These are phyloP conservation scores for Pseudopyrenochaeta lycopersici DNA, from an alignment of 2,329 filamentous ascomycete genomes.

Conservation along the genomic window DNA sequence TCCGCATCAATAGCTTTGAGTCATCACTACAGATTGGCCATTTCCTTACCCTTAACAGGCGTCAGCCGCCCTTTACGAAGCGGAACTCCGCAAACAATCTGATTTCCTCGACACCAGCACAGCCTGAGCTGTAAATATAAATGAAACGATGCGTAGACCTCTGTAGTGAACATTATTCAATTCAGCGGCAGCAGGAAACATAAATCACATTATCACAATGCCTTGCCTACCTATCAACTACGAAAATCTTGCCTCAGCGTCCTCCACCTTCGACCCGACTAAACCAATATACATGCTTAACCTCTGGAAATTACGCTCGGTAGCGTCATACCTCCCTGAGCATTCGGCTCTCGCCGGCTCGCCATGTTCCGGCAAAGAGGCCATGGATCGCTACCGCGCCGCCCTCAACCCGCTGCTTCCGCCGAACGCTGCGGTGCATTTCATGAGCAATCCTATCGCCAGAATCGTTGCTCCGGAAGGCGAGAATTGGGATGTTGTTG, in stretches of 20 bases:
- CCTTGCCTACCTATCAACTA: neutral
- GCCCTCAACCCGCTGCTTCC: conserved; percentile 15
- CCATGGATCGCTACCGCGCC: conserved; percentile 12
- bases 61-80: conserved; percentile 1
- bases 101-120: neutral
- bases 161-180: neutral
- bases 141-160: neutral
- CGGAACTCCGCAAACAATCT: neutral
- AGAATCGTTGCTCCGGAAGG: neutral
- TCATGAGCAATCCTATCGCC: conserved; percentile 1
- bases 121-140: neutral
- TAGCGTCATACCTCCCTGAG: conserved; percentile 13
- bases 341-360: conserved; percentile 10
- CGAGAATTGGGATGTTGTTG: neutral
- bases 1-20: neutral
- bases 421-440: conserved; percentile 1
- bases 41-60: neutral
- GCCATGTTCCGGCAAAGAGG: conserved; percentile 24
- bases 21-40: neutral
- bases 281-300: conserved; percentile 32
- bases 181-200: neutral
- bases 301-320: conserved; percentile 16
- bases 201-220: neutral
- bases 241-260: neutral
- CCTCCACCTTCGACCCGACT: conserved; percentile 6